Evolutionary conservation across 139 green algal species (phyloP).

Genomic region (Klebsormidium nitens): DNA sequence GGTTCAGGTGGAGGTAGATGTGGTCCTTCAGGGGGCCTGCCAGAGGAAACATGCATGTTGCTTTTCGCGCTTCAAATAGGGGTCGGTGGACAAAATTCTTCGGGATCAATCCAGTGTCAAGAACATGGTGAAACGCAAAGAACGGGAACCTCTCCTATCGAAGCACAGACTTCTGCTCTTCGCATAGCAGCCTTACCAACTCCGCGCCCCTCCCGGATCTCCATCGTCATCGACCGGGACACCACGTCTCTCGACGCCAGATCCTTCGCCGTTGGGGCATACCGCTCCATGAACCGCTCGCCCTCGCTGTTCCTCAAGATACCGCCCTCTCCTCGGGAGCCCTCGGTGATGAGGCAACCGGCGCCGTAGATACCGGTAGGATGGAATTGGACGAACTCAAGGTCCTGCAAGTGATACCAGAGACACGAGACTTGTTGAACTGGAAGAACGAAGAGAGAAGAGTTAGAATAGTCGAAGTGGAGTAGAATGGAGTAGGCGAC

Average conservation of each 20-base stretch:
- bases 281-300: conserved; percentile 99
- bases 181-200: conserved; percentile 30
- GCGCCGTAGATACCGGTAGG: conserved; percentile 98
- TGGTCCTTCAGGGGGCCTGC: conserved; percentile 75
- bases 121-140: too few relatives aligned
- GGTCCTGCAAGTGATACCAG: conserved; percentile 52
- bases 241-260: conserved; percentile 96
- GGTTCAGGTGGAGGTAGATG: conserved; percentile 98
- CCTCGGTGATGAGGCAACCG: conserved; percentile 98
- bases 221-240: conserved; percentile 51
- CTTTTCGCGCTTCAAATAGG: too few relatives aligned
- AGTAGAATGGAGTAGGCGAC: too few relatives aligned
- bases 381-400: conserved; percentile 84
- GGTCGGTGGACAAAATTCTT: too few relatives aligned
- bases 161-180: too few relatives aligned
- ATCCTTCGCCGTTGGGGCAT: conserved; percentile 96
- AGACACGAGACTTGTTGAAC: too few relatives aligned
- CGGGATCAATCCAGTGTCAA: too few relatives aligned
- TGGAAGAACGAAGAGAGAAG: too few relatives aligned
- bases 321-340: conserved; percentile 84
- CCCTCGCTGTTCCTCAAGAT: conserved; percentile 95
- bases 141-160: too few relatives aligned
- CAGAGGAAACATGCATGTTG: conserved; percentile 1
- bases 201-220: conserved; percentile 56
- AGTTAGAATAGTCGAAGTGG: too few relatives aligned